Evolutionary conservation across 2,329 filamentous ascomycete species (phyloP).

Genomic region (Aureobasidium subglaciale): DNA sequence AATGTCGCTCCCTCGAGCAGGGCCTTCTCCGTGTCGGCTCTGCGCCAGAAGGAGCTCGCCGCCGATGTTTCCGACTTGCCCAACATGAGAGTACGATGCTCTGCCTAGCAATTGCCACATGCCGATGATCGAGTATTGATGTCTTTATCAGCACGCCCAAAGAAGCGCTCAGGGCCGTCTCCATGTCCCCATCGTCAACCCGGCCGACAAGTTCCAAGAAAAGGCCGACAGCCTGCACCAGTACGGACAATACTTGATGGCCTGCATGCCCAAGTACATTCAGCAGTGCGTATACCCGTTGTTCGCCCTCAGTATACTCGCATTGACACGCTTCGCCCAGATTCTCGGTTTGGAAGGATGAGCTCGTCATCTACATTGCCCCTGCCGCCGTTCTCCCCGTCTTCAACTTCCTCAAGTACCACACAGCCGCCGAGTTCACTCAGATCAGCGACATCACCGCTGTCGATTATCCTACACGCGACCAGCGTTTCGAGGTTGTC

Average conservation of each 20-base stretch:
- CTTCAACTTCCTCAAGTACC: constrained; percentile 93
- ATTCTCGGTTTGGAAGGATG: constrained; percentile 99
- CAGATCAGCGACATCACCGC: constrained; percentile 88
- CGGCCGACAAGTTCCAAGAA: constrained; percentile 83
- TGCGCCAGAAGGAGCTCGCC: constrained; percentile 38
- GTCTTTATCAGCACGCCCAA: constrained; percentile 32
- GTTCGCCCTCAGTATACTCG: not conserved
- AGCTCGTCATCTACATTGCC: constrained; percentile 70
- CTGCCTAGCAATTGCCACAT: not conserved
- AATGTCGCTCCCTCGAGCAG: constrained; percentile 23
- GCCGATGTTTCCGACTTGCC: constrained; percentile 35
- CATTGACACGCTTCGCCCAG: constrained; percentile 23
- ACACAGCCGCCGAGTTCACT: constrained; percentile 95
- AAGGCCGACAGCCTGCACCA: constrained; percentile 84
- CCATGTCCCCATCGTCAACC: constrained; percentile 76
- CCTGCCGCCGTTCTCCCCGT: constrained; percentile 84
- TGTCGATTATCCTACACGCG: constrained; percentile 90
- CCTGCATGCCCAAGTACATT: constrained; percentile 92
- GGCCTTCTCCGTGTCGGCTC: constrained; percentile 36
- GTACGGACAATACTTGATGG: constrained; percentile 95
- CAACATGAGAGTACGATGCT: constrained; percentile 38
- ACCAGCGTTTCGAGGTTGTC: constrained; percentile 94
- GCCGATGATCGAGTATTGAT: constrained; percentile 7
- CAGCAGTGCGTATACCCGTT: constrained; percentile 56
- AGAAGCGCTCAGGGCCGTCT: constrained; percentile 47